Evolutionary conservation across 495 filamentous ascomycete species (phyloP), one percentile per base, ranked within the genome.

Genomic region (Halenospora varia): DNA sequence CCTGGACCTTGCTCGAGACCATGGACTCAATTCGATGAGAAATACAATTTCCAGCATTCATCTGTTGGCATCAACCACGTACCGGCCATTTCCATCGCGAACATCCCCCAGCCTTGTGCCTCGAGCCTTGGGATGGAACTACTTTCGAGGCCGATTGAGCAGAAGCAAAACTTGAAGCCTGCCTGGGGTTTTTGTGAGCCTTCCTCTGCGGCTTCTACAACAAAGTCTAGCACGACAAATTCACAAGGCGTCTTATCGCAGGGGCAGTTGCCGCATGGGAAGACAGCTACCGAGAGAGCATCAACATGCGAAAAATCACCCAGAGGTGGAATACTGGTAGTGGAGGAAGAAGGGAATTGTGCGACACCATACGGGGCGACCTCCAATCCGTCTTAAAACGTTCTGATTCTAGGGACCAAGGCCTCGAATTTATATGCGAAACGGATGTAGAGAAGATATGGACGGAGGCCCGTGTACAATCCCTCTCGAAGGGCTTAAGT

Each of bases 361-460:
- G 29, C 29, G 29, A 35, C 17, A 48, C 45, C 15, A 48, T 18
- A 23, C 45, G 17, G 45, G 22, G 2, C 45, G 17, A 48, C 2
- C 17, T 48, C 17, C 22, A 23, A 10, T 10, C 45, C 42, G 6
- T 1, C 19, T 20, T 23, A 19, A 48, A 48, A 10, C 45, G 17
- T 3, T 11, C 18, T 20, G 10, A 11, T 13, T 19, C 45, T 20
- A 13, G 10, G 11, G 18, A 10, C 15, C 15, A 48, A 11, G 17
- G 17, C 6, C 24, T 29, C 25, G 55, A 57, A 24, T 57, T 57
- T 15, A 25, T 57, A 1, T 51, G 45, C 20, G 55, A 57, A 25
- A 42, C 26, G 3, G 55, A 57, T 50, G 15, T 50, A 2, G 13
- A 50, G 1, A 24, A 11, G 6, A 25, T 57, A 22, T 57, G 55